Evolutionary conservation across 805 yeast species (phyloP).

Genomic region (Kuraishia ogatae): DNA sequence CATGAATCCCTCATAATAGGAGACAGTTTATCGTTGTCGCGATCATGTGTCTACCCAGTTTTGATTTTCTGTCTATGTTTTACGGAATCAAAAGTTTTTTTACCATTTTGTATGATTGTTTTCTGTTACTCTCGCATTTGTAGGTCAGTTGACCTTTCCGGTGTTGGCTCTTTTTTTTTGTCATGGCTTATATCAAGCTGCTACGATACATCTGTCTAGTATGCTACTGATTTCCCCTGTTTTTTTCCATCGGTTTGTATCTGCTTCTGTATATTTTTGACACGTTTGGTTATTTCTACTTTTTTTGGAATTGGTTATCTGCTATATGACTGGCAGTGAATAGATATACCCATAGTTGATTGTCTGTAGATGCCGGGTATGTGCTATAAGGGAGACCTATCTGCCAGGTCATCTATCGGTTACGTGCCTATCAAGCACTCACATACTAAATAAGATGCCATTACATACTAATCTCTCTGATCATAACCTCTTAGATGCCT

Average conservation of each 20-base stretch:
- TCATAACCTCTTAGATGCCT: too few species aligned
- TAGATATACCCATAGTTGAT: not conserved
- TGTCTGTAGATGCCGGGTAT: too few species aligned
- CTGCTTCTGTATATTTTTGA: not conserved
- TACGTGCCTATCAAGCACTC: too few species aligned
- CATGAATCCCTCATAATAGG: too few species aligned
- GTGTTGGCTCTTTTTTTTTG: not conserved
- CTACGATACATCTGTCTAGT: not conserved
- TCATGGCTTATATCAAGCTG: not conserved
- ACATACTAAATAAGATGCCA: too few species aligned
- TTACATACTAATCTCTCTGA: too few species aligned
- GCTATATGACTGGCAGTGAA: not conserved
- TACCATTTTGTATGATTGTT: too few species aligned
- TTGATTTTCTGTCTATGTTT: not conserved
- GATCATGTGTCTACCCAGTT: too few species aligned
- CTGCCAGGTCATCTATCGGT: too few species aligned
- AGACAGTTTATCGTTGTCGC: too few species aligned
- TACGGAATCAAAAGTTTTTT: not conserved
- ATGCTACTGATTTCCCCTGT: too few species aligned
- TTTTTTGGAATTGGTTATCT: not conserved
- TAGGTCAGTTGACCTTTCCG: not conserved
- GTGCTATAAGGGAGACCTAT: too few species aligned
- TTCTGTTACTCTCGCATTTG: not conserved
- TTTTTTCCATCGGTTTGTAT: not conserved
- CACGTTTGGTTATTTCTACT: not conserved